These are phyloP conservation scores for Kalanchoe fedtschenkoi DNA, from an alignment of 164 flowering plant species.

Conservation along the genomic window DNA sequence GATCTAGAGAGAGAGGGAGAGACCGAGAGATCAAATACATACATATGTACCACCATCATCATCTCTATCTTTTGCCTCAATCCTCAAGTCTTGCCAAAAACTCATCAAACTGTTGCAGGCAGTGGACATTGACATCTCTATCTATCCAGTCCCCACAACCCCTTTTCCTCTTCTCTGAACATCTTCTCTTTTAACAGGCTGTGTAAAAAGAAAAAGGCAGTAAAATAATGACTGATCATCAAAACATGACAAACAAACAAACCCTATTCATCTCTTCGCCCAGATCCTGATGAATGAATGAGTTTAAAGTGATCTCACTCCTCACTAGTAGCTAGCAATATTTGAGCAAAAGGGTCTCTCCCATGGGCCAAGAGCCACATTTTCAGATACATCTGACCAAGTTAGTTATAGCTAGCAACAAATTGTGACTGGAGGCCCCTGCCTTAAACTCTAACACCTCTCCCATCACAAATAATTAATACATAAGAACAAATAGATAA, in stretches of 20 bases:
- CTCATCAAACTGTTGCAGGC: slow-evolving; percentile 11
- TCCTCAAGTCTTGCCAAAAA: slow-evolving; percentile 13
- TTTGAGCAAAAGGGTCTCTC: background rate
- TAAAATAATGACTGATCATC: background rate
- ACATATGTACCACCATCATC: background rate
- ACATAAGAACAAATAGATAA: background rate
- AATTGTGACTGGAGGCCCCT: background rate
- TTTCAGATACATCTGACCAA: slow-evolving; percentile 1
- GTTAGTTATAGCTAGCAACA: background rate
- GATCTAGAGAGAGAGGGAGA: background rate
- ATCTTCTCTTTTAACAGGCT: background rate
- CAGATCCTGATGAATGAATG: background rate
- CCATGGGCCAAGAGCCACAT: slow-evolving; percentile 3
- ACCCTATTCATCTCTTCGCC: background rate
- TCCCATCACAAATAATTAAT: background rate
- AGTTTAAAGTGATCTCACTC: background rate
- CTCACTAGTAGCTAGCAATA: too few species aligned
- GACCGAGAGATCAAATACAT: background rate
- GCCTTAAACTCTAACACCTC: too few species aligned
- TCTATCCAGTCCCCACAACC: slow-evolving; percentile 9
- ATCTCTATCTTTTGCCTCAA: slow-evolving; percentile 1
- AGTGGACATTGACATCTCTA: slow-evolving; percentile 8
- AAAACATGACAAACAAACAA: background rate
- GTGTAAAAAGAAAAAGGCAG: slow-evolving; percentile 1
- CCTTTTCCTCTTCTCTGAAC: background rate